Base-by-base conservation (phyloP, 2,329 filamentous ascomycete genomes). In the Orbilia ellipsospora region DNA sequence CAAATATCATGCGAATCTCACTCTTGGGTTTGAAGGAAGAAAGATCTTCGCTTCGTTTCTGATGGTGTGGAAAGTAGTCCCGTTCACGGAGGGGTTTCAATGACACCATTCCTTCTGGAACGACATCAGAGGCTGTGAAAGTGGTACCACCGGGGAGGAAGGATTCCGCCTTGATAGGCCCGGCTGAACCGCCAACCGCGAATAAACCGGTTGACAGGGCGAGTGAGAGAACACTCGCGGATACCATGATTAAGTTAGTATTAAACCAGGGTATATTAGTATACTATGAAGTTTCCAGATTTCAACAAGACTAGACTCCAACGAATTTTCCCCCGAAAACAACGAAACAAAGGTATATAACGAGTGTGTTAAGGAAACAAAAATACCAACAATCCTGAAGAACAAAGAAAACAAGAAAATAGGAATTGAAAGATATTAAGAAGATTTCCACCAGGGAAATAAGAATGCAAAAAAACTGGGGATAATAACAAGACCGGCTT, bases 1-100 rank as follows among this genome's bases (percentile, higher is more conserved):
- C 65, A 28, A 48, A 69, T n/a, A 60, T 42, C 45, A 61, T 40
- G 2, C 51, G 28, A 52, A 61, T 48, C 10, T 45, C 31, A 18
- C 56, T 18, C 40, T 23, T 40, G n/a, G 45, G 56, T 18, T 61
- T n/a, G 12, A 65, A 48, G 13, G 31, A 23, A 12, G 65, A 69
- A 1, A 70, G 28, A 18, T 70, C 57, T 20, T 57, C 28, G 13
- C 18, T 42, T 57, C 66, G 48, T 40, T 42, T 63, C 13, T 40
- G 44, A 20, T 63, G 7, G 15, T 63, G 57, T n/a, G 65, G 65
- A 16, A 55, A 57, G 3, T 54, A 20, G 12, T 63, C 16, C 13
- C 4, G 15, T 23, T 70, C 66, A 2, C 57, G 51, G 13, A 70
- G 16, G 8, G 66, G 66, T 2, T 63, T 15, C 55, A 61, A 16